Percentiles rank a stretch among this genome's conserved stretches.
Evolutionary conservation across 805 yeast genomes (phyloP).

Genomic region (Ogataea chonburiensis): DNA sequence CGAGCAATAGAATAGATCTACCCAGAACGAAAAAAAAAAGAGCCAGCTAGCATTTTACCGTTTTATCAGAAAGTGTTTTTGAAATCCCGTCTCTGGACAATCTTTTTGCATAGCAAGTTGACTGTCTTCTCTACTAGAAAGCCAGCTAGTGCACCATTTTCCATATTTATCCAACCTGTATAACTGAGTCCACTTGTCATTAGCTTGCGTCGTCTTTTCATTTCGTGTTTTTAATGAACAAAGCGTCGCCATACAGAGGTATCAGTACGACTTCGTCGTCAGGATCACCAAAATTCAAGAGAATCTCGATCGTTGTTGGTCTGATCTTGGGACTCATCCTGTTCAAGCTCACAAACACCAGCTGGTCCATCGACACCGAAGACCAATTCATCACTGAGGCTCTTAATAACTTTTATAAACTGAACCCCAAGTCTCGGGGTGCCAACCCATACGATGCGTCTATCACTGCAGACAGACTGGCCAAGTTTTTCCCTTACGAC

Average conservation of each 20-base stretch:
- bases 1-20: not conserved
- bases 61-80: constrained; percentile 14
- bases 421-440: constrained; percentile 34
- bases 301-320: constrained; percentile 28
- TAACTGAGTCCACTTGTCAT: not conserved
- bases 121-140: too few species aligned
- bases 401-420: constrained; percentile 30
- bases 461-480: constrained; percentile 32
- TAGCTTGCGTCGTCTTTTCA: not conserved
- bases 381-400: constrained; percentile 29
- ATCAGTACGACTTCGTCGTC: constrained; percentile 19
- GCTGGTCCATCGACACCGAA: constrained; percentile 27
- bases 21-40: constrained; percentile 11
- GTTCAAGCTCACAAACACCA: constrained; percentile 28
- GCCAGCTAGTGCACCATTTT: constrained; percentile 1
- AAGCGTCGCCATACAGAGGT: constrained; percentile 27
- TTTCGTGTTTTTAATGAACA: constrained; percentile 17
- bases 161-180: not conserved
- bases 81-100: too few species aligned
- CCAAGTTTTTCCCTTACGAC: constrained; percentile 34
- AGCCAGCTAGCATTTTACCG: constrained; percentile 15
- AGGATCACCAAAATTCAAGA: constrained; percentile 24
- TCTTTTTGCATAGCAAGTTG: too few species aligned
- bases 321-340: constrained; percentile 28
- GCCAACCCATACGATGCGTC: constrained; percentile 36